A percentile compares a stretch with the other conserved stretches of the same genome.
Evolutionary conservation across 108 stramenopile genomes (phyloP).

Genomic region (Cyclotella baltica): DNA sequence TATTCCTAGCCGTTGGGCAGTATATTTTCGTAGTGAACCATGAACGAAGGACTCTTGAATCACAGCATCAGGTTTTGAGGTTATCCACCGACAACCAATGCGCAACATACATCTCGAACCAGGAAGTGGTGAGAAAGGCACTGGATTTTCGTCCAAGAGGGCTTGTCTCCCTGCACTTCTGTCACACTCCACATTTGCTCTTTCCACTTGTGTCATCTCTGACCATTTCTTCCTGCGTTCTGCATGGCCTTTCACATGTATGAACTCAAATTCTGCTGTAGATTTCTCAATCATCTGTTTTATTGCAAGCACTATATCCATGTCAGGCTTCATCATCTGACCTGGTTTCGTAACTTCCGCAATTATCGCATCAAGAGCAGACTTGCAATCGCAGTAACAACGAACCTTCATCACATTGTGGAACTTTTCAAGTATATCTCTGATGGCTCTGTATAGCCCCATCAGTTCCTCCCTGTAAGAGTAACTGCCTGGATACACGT

Average conservation of each 20-base stretch:
- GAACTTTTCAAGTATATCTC: background rate
- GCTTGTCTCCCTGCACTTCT: too few relatives aligned
- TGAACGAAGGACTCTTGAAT: too few relatives aligned
- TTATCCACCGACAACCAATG: too few relatives aligned
- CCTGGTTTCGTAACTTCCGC: background rate
- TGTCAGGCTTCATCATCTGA: background rate
- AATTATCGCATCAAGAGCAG: background rate
- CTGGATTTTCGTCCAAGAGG: too few relatives aligned
- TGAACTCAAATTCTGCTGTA: background rate
- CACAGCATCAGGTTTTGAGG: too few relatives aligned
- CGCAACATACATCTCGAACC: too few relatives aligned
- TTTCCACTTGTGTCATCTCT: background rate
- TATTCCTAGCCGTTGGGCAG: too few relatives aligned
- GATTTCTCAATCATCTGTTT: background rate
- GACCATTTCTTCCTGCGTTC: background rate
- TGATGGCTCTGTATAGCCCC: too few relatives aligned
- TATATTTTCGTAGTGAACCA: too few relatives aligned
- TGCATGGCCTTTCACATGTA: background rate
- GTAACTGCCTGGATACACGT: too few relatives aligned
- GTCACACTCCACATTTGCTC: background rate
- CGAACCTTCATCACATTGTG: background rate
- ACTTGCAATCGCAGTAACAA: background rate
- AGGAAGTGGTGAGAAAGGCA: too few relatives aligned
- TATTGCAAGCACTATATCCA: conserved; percentile 2
- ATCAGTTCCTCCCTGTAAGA: too few relatives aligned